Percentiles rank a stretch among this genome's conserved stretches.
Conservation (phyloP, 352 stramenopile genomes). For the Chrysophaeum taylorii region DNA sequence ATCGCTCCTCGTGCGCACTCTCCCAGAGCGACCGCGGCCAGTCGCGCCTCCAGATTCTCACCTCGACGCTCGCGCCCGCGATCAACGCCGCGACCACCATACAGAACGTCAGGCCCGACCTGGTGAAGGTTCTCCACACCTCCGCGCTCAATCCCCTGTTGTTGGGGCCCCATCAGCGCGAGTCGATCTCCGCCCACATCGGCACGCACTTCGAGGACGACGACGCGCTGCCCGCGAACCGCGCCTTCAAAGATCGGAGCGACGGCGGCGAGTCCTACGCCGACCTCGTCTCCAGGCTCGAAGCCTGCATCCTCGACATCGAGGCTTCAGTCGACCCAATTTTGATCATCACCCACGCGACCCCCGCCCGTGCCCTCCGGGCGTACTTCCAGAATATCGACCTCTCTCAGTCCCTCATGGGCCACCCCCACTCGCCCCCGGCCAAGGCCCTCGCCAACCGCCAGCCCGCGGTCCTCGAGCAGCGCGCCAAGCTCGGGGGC, state of each 20-base stretch:
- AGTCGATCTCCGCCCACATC: background rate
- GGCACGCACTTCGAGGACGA: conserved; percentile 1
- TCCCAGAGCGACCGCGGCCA: too few relatives aligned
- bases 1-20: too few relatives aligned
- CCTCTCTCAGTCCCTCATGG: conserved; percentile 43
- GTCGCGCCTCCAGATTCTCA: too few relatives aligned
- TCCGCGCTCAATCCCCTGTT: conserved; percentile 4
- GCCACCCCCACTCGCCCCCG: too few relatives aligned
- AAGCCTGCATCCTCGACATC: conserved; percentile 47
- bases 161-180: background rate
- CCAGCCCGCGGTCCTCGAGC: too few relatives aligned
- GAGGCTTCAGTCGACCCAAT: conserved; percentile 50
- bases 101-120: background rate
- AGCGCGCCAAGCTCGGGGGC: too few relatives aligned
- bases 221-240: too few relatives aligned
- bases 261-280: conserved; percentile 50
- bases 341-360: conserved; percentile 51
- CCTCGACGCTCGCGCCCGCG: too few relatives aligned
- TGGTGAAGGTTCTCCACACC: background rate
- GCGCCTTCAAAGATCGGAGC: too few relatives aligned
- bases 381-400: conserved; percentile 48
- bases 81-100: too few relatives aligned
- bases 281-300: conserved; percentile 46
- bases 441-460: too few relatives aligned
- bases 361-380: conserved; percentile 45